Base-by-base conservation (phyloP, 257 asterid species). In the Apocynum venetum region DNA sequence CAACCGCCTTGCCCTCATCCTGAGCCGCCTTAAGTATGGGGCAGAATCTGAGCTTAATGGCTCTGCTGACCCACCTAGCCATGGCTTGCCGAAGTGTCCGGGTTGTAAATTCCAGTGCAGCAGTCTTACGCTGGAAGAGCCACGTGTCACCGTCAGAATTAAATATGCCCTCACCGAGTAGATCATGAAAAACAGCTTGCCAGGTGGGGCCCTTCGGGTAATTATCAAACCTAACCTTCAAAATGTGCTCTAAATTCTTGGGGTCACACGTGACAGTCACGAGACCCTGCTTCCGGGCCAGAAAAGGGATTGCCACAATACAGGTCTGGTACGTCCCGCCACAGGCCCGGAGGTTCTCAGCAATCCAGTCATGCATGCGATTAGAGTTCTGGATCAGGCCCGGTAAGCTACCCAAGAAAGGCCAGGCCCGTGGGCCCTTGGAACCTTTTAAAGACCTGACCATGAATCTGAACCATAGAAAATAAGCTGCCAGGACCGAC, bases 191-290 rank as follows among this genome's bases (percentile, higher is more conserved):
- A 68, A 83, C 91, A 3, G 93, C 88, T 77, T 89, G 93, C 93
- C 93, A 89, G 8, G 87, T 87, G 9, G 93, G 93, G 14, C 93
- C 93, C 82, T 89, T 89, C 0, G 91, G 93, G 77, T 89, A 89
- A 78, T 89, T 89, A 71, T 89, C 93, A 7, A 89, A 89, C 77
- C 79, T 83, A 11, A 72, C 71, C 81, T 87, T 89, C 85, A 89
- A 78, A 46, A 89, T 87, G 48, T 89, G 93, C 84, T 89, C 91
- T 46, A 89, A 80, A 68, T 87, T 89, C 80, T 80, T 89, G 5
- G 93, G 91, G 63, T 89, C 91, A 78, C 93, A 89, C 75, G 93
- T 89, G 82, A 87, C 91, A 0, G 93, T 87, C 90, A 89, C 93
- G 83, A 85, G 90, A 9, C 91, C 89, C 66, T 87, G 91, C 8